Evolutionary conservation across 2,329 filamentous ascomycete genomes (phyloP).

Genomic region (Beauveria pseudobassiana): DNA sequence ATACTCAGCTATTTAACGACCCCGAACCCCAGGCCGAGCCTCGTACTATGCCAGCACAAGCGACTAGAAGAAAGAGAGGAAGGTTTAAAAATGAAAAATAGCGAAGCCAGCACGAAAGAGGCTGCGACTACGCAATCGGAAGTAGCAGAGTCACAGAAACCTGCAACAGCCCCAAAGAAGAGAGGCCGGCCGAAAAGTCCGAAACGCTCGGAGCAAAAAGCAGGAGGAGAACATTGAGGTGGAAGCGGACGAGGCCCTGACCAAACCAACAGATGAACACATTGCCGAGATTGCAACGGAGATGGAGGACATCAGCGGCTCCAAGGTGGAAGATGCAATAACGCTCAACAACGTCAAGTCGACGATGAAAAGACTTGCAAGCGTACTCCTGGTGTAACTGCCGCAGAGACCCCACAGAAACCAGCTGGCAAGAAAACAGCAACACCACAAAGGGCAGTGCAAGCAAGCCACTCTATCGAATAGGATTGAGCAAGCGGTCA

Average conservation of each 20-base stretch:
- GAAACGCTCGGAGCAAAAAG: slow-evolving; percentile 15
- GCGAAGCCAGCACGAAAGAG: too few species aligned
- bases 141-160: slow-evolving; percentile 3
- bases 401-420: background rate
- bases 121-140: slow-evolving; percentile 10
- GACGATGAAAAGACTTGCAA: background rate
- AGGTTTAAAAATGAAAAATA: too few species aligned
- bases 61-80: slow-evolving; percentile 14
- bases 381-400: background rate
- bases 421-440: background rate
- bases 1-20: background rate
- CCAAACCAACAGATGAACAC: background rate
- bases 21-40: background rate
- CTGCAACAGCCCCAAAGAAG: slow-evolving; percentile 21
- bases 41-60: background rate
- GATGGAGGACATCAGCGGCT: background rate
- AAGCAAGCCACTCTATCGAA: slow-evolving; percentile 37
- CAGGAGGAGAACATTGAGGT: background rate
- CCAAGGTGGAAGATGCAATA: background rate
- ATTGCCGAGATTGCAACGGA: background rate
- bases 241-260: background rate
- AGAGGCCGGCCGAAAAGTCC: slow-evolving; percentile 36
- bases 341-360: background rate
- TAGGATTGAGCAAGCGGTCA: slow-evolving; percentile 43
- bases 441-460: background rate